Conservation (phyloP, 192 early-diverging fungal genomes). For the Umbelopsis sp. region DNA sequence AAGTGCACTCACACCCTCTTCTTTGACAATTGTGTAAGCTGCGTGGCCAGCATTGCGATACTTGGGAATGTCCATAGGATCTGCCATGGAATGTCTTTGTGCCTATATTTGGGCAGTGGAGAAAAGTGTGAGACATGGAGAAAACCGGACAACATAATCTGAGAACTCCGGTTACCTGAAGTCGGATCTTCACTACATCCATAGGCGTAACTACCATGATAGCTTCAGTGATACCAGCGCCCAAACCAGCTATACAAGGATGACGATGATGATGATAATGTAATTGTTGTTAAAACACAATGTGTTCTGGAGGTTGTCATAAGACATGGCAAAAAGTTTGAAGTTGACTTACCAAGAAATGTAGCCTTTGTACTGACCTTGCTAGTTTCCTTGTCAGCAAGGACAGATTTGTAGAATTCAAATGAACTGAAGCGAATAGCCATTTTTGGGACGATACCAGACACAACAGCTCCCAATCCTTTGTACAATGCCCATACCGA, state of each 20-base stretch:
- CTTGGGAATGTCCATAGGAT: constrained; percentile 94
- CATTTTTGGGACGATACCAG: constrained; percentile 98
- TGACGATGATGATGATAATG: neutral
- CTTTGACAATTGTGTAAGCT: constrained; percentile 86
- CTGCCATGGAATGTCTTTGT: constrained; percentile 94
- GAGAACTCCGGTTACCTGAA: constrained; percentile 53
- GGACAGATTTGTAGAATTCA: constrained; percentile 84
- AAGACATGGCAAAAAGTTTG: no score
- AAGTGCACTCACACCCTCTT: constrained; percentile 84
- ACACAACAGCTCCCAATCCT: constrained; percentile 92
- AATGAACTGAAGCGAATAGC: constrained; percentile 97
- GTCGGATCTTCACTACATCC: constrained; percentile 98
- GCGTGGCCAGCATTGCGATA: constrained; percentile 94
- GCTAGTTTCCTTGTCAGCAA: constrained; percentile 62
- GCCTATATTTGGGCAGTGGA: constrained; percentile 42
- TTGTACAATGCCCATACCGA: constrained; percentile 91
- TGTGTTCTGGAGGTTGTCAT: no score
- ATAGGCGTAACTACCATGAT: constrained; percentile 95
- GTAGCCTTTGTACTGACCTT: constrained; percentile 63
- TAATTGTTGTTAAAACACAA: no score
- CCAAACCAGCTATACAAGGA: constrained; percentile 76
- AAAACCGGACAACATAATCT: neutral
- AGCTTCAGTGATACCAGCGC: constrained; percentile 93
- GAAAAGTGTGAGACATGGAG: neutral
- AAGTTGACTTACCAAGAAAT: constrained; percentile 61